Base-by-base conservation (phyloP, 306 rosid genomes). In the Rosa lucieae region DNA sequence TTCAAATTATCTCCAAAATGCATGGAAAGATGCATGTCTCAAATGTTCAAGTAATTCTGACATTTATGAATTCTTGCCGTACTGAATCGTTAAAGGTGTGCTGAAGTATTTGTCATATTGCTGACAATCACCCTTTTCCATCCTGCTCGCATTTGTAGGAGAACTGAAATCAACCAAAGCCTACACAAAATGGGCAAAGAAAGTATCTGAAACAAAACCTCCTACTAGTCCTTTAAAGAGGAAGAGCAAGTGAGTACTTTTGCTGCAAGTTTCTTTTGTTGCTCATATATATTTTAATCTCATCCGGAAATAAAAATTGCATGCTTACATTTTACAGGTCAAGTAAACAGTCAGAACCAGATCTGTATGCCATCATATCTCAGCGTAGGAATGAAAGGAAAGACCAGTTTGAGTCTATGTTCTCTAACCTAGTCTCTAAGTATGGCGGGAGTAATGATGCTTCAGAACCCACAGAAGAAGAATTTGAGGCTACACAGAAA, bases 391-490 rank as follows among this genome's bases (percentile, higher is more conserved):
- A 39, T 46, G 92, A 88, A 77, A 88, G 98, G 87, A 94, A 90
- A 84, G 84, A 59, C 62, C 73, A 18, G 63, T 85, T 90, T 80
- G 92, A 94, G 80, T 87, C 97, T 12, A 88, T 94, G 97, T 92
- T 92, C 87, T 86, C 97, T 13, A 84, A 93, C 75, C 76, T 94
- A 73, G 83, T 92, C 71, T 94, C 98, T 37, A 94, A 84, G 82
- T 92, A 92, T 70, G 97, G 97, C 7, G 89, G 91, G 23, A 67
- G 72, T 39, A 80, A 78, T 59, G 20, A 65, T 81, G 44, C 73
- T 72, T 81, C 92, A 20, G 94, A 92, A 82, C 97, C 98, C 37
- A 84, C 94, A 1, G 98, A 94, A 75, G 97, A 89, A 75, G 98
- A 94, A 80, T 92, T 94, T 68, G 91, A 90, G 83, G 97, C 94